Conservation (phyloP, 306 rosid genomes). For the Trifolium pratense region DNA sequence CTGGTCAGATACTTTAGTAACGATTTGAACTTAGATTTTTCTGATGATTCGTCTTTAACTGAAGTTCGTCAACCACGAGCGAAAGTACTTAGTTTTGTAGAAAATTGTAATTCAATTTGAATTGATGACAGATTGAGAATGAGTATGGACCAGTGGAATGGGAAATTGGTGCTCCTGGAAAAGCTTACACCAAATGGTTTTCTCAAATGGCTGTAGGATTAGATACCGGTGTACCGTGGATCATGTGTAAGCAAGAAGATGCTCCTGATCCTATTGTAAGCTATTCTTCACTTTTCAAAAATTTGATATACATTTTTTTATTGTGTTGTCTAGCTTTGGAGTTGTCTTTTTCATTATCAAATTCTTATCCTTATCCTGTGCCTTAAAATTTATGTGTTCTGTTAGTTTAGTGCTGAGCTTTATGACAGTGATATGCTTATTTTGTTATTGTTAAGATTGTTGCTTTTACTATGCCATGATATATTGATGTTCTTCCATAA, state of each 20-base stretch:
- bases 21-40: not conserved
- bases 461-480: constrained; percentile 35
- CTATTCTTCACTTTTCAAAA: not conserved
- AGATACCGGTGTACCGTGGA: constrained; percentile 88
- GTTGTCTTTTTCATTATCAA: constrained; percentile 24
- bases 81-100: not conserved
- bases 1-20: not conserved
- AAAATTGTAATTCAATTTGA: not conserved
- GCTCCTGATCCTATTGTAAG: constrained; percentile 92
- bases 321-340: not conserved
- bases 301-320: not conserved
- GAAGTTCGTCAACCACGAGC: not conserved
- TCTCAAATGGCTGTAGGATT: constrained; percentile 82
- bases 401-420: constrained; percentile 51
- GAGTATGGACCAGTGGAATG: constrained; percentile 73
- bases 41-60: not conserved
- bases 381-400: constrained; percentile 27
- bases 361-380: constrained; percentile 31
- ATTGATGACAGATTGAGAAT: constrained; percentile 73
- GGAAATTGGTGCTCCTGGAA: constrained; percentile 72
- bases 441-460: constrained; percentile 43
- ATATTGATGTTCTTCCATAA: constrained; percentile 19
- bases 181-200: constrained; percentile 79
- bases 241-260: constrained; percentile 89
- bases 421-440: constrained; percentile 29